Conservation (phyloP, 768 basidiomycete species). For the Rubroboletus satanas region DNA sequence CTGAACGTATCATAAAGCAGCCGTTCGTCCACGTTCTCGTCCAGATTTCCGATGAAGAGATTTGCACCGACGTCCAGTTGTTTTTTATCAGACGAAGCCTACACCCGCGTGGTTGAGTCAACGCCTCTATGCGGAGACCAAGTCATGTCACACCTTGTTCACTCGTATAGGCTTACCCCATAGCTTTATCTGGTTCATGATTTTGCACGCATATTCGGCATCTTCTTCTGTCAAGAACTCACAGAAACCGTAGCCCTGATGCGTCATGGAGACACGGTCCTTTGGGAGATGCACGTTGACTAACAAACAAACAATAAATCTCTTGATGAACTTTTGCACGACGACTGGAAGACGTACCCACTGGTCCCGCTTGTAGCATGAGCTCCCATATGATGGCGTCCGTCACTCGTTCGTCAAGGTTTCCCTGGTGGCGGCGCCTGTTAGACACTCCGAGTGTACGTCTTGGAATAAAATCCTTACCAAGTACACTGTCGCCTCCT, state of each 20-base stretch:
- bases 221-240: slow-evolving; percentile 99
- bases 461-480: slow-evolving; percentile 35
- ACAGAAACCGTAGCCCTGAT: slow-evolving; percentile 99
- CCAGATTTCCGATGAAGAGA: slow-evolving; percentile 92
- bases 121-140: neutral
- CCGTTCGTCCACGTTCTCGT: slow-evolving; percentile 92
- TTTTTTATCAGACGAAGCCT: slow-evolving; percentile 98
- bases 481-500: slow-evolving; percentile 87
- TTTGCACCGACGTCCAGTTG: slow-evolving; percentile 98
- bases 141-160: slow-evolving; percentile 76
- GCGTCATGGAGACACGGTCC: slow-evolving; percentile 96
- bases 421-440: slow-evolving; percentile 55
- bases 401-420: slow-evolving; percentile 91
- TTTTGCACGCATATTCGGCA: slow-evolving; percentile 99
- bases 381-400: slow-evolving; percentile 97
- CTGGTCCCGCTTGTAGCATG: slow-evolving; percentile 98
- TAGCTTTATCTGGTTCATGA: slow-evolving; percentile 99
- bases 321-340: neutral
- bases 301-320: slow-evolving; percentile 27
- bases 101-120: slow-evolving; percentile 15
- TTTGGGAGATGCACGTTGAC: slow-evolving; percentile 98
- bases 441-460: neutral
- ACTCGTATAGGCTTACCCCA: slow-evolving; percentile 99
- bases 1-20: slow-evolving; percentile 93
- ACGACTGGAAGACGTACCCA: slow-evolving; percentile 57